A percentile compares a stretch with the other conserved stretches of the same genome.
These are phyloP conservation scores for Neurospora sp. DNA, from an alignment of 495 filamentous ascomycete genomes.

Conservation along the genomic window DNA sequence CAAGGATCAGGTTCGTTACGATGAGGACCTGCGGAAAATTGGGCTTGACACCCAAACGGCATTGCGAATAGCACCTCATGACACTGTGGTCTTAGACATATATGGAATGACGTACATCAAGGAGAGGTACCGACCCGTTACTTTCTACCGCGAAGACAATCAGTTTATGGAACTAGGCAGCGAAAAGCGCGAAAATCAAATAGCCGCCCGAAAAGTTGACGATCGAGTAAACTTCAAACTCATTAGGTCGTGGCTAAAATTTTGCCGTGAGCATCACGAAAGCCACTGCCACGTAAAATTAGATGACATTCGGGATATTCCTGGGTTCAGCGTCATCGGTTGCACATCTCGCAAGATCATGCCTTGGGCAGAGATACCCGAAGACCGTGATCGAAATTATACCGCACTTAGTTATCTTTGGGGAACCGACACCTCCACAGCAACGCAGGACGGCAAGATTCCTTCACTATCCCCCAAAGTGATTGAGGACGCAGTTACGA, in stretches of 20 bases:
- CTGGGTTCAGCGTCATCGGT: constrained; percentile 10
- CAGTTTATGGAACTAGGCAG: neutral
- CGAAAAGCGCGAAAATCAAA: neutral
- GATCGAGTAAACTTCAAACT: neutral
- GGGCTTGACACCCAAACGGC: neutral
- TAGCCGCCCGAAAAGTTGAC: neutral
- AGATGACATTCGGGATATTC: constrained; percentile 4
- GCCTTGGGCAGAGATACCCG: constrained; percentile 3
- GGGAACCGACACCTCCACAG: constrained; percentile 1
- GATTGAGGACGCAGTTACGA: constrained; percentile 23
- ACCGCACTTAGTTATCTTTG: constrained; percentile 14
- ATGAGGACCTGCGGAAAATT: too few relatives aligned
- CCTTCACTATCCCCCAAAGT: constrained; percentile 10
- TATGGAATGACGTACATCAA: neutral
- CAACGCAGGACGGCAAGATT: neutral
- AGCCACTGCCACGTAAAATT: constrained; percentile 9
- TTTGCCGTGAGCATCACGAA: constrained; percentile 5
- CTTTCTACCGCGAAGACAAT: neutral
- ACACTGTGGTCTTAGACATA: neutral
- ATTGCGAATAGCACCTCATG: neutral
- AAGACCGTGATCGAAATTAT: constrained; percentile 1
- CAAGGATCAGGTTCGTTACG: neutral
- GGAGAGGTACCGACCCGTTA: neutral
- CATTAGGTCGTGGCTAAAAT: neutral
- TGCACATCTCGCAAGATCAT: constrained; percentile 7